Evolutionary conservation across 495 filamentous ascomycete genomes (phyloP).

Genomic region (Hypoxylon crocopeplum): DNA sequence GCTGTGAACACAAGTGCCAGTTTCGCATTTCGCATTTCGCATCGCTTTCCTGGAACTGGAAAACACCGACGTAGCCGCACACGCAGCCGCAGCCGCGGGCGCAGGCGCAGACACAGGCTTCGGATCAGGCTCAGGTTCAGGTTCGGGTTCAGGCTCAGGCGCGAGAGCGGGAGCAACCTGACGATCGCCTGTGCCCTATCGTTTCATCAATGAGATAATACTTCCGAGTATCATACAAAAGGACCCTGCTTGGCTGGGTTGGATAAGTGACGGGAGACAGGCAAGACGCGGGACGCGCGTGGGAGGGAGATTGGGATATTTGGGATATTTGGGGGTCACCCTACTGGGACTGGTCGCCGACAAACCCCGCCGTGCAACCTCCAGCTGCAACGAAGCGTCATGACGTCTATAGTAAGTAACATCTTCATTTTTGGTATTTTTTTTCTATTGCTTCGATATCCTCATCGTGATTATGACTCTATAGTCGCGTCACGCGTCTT

Average conservation of each 20-base stretch:
- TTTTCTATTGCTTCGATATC: no score
- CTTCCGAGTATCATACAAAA: slow-evolving; percentile 25
- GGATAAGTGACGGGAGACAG: slow-evolving; percentile 25
- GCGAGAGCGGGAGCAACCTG: background rate
- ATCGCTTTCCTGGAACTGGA: slow-evolving; percentile 31
- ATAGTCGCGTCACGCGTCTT: slow-evolving; percentile 19
- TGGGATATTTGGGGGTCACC: slow-evolving; percentile 34
- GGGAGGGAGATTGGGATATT: slow-evolving; percentile 36
- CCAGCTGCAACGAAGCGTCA: slow-evolving; percentile 32
- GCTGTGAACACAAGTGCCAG: slow-evolving; percentile 10
- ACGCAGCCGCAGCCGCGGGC: slow-evolving; percentile 10
- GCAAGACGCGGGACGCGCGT: slow-evolving; percentile 31
- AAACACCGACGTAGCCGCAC: slow-evolving; percentile 30
- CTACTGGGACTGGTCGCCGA: background rate
- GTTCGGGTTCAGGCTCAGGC: background rate
- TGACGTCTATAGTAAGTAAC: slow-evolving; percentile 57
- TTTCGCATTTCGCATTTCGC: slow-evolving; percentile 31
- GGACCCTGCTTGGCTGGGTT: slow-evolving; percentile 26
- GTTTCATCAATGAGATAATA: slow-evolving; percentile 35
- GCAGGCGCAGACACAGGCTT: no score
- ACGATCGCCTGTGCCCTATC: slow-evolving; percentile 7
- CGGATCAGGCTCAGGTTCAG: no score
- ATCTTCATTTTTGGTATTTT: slow-evolving; percentile 12
- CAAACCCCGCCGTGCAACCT: slow-evolving; percentile 28
- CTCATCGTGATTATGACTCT: slow-evolving; percentile 3